Percentiles rank a stretch among this genome's conserved stretches.
Conservation (phyloP, 495 filamentous ascomycete species). For the Rostrohypoxylon terebratum region DNA sequence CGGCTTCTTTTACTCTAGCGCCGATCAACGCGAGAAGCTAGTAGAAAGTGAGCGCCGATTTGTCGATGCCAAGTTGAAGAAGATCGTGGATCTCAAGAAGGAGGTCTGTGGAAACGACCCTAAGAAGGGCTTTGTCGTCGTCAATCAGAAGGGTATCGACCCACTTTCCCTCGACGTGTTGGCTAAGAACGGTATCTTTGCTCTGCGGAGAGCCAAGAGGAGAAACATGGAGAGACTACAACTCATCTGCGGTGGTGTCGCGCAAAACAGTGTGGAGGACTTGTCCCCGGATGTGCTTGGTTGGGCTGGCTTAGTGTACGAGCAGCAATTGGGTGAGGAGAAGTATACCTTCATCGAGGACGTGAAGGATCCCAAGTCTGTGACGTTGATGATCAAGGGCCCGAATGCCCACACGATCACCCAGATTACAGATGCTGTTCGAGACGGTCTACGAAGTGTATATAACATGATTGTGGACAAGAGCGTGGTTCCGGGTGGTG, state of each 20-base stretch:
- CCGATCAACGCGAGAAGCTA: constrained; percentile 95
- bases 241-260: constrained; percentile 88
- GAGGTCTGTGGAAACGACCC: constrained; percentile 93
- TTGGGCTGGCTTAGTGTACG: constrained; percentile 96
- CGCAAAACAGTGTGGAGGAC: constrained; percentile 97
- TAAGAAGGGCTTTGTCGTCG: constrained; percentile 96
- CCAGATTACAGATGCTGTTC: constrained; percentile 96
- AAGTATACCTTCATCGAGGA: constrained; percentile 99
- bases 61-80: constrained; percentile 95
- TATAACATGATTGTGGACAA: constrained; percentile 99
- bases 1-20: constrained; percentile 97
- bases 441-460: constrained; percentile 92
- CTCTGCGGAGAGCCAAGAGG: constrained; percentile 92
- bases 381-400: constrained; percentile 98
- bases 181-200: constrained; percentile 97
- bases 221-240: constrained; percentile 99
- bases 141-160: constrained; percentile 99
- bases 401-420: constrained; percentile 96
- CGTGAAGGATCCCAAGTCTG: constrained; percentile 98
- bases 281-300: constrained; percentile 88
- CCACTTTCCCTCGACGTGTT: constrained; percentile 93
- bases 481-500: constrained; percentile 93
- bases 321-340: constrained; percentile 97
- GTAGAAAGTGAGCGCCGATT: constrained; percentile 97
- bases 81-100: constrained; percentile 99